These are phyloP conservation scores for Chaetomium fimeti DNA, from an alignment of 495 filamentous ascomycete genomes.

Conservation along the genomic window DNA sequence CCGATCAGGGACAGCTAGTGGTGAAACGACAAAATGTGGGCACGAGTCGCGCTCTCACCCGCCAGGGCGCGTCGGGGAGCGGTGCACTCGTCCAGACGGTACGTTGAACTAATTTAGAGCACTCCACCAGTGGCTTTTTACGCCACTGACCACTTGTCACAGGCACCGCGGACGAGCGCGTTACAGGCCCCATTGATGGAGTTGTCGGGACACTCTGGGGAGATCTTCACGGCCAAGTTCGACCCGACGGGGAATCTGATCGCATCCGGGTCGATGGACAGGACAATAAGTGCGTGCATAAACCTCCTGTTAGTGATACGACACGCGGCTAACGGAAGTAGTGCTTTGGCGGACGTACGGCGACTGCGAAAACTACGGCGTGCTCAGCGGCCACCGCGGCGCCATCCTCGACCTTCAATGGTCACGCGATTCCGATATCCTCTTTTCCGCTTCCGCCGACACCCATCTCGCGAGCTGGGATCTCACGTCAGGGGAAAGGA, in stretches of 20 bases:
- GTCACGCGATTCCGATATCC: constrained; percentile 86
- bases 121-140: constrained; percentile 35
- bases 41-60: constrained; percentile 57
- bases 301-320: not conserved
- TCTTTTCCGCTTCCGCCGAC: constrained; percentile 94
- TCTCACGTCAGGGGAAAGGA: constrained; percentile 77
- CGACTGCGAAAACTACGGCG: constrained; percentile 88
- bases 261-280: constrained; percentile 93
- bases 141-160: constrained; percentile 29
- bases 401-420: constrained; percentile 91
- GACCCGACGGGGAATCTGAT: constrained; percentile 83
- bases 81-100: constrained; percentile 79
- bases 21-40: constrained; percentile 88
- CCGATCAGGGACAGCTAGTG: constrained; percentile 73
- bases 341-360: constrained; percentile 93
- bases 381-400: constrained; percentile 81
- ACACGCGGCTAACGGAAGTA: constrained; percentile 36
- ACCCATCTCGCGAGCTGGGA: constrained; percentile 94
- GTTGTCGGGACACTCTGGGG: constrained; percentile 72
- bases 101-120: constrained; percentile 43
- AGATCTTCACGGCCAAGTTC: constrained; percentile 89
- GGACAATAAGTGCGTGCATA: constrained; percentile 68
- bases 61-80: constrained; percentile 64
- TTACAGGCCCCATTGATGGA: constrained; percentile 95
- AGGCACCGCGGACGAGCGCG: constrained; percentile 80